phyloP scores from a whole-genome alignment of 164 flowering plant genomes.

The Malania oleifera region DNA sequence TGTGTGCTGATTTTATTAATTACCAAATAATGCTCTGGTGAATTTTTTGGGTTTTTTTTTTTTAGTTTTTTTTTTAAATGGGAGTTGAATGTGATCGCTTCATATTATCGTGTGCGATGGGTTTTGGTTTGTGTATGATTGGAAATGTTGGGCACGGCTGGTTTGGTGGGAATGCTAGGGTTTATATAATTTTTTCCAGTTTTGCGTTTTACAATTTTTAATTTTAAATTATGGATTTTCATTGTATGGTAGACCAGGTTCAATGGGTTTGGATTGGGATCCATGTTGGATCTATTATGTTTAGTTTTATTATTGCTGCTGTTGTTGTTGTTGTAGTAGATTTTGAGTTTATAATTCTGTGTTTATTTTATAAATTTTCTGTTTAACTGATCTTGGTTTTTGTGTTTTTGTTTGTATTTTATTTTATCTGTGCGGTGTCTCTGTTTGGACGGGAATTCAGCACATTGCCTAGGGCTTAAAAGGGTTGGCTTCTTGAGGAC shows the following conservation, averaged over 20 bases:
- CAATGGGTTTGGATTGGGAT: conserved; percentile 68
- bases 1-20: background rate
- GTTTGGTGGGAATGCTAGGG: conserved; percentile 18
- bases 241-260: conserved; percentile 39
- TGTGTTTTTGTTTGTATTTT: conserved; percentile 19
- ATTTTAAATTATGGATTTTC: conserved; percentile 11
- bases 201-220: background rate
- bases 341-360: conserved; percentile 11
- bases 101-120: too few relatives aligned
- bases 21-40: background rate
- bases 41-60: background rate
- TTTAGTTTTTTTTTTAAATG: too few relatives aligned
- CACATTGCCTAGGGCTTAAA: conserved; percentile 32
- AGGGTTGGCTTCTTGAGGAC: conserved; percentile 18
- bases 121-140: conserved; percentile 19
- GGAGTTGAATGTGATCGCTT: too few relatives aligned
- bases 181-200: background rate
- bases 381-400: conserved; percentile 32
- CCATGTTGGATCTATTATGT: conserved; percentile 48
- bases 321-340: conserved; percentile 8
- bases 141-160: conserved; percentile 7
- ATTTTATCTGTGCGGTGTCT: conserved; percentile 7
- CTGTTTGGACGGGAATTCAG: conserved; percentile 23
- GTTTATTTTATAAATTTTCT: conserved; percentile 12
- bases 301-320: conserved; percentile 14